Evolutionary conservation across 768 basidiomycete species (phyloP).

Genomic region (Paxillus rubicundulus): DNA sequence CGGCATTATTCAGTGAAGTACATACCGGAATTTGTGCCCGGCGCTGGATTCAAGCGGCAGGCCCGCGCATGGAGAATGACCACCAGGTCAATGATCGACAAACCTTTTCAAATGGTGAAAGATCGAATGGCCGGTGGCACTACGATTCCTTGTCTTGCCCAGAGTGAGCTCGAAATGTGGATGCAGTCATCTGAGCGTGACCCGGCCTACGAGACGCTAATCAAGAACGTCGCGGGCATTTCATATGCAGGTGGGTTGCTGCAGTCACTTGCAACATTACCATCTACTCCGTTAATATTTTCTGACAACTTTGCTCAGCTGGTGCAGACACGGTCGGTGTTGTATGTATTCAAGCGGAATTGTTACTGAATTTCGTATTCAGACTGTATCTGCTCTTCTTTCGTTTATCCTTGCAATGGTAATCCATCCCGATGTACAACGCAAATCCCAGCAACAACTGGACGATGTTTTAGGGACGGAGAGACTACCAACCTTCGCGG

Average conservation of each 20-base stretch:
- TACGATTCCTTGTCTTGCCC: constrained; percentile 43
- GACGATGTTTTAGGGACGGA: constrained; percentile 44
- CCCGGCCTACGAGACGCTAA: constrained; percentile 41
- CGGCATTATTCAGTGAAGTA: constrained; percentile 35
- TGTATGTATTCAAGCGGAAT: constrained; percentile 25
- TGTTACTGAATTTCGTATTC: constrained; percentile 3
- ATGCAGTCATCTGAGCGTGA: constrained; percentile 14
- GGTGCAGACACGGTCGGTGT: constrained; percentile 26
- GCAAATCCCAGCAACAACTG: constrained; percentile 50
- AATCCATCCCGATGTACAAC: constrained; percentile 47
- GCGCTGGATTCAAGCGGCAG: constrained; percentile 45
- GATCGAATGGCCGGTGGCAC: constrained; percentile 40
- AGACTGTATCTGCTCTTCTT: constrained; percentile 52
- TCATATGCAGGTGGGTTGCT: constrained; percentile 43
- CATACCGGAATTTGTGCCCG: constrained; percentile 50
- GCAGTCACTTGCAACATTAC: background rate
- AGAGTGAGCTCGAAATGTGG: constrained; percentile 38
- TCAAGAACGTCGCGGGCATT: constrained; percentile 50
- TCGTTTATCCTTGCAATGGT: constrained; percentile 56
- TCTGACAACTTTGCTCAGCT: constrained; percentile 14
- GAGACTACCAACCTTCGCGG: constrained; percentile 45
- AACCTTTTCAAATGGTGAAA: constrained; percentile 44
- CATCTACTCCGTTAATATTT: too few relatives aligned
- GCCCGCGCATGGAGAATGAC: constrained; percentile 41
- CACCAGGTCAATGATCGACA: constrained; percentile 30